These are phyloP conservation scores for Lyophyllum atratum DNA, from an alignment of 768 basidiomycete species.

Conservation along the genomic window DNA sequence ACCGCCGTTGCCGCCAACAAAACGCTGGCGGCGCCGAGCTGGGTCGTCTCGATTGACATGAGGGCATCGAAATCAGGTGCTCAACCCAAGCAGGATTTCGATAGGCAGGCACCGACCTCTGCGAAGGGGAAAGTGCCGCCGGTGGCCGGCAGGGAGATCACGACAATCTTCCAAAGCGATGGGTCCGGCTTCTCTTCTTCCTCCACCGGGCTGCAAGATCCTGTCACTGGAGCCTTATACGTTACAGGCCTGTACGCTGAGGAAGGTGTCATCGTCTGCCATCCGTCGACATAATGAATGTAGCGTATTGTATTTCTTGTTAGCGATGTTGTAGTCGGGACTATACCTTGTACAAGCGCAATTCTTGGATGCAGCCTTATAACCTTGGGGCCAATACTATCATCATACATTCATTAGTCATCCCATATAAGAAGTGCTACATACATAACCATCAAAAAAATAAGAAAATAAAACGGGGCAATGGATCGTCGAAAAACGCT, in stretches of 20 bases:
- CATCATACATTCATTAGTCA: slow-evolving; percentile 5
- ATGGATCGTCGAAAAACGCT: neutral
- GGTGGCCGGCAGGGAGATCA: slow-evolving; percentile 40
- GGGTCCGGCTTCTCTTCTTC: slow-evolving; percentile 62
- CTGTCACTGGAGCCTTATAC: slow-evolving; percentile 48
- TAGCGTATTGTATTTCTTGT: neutral
- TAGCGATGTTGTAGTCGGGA: too few relatives aligned
- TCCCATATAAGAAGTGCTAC: slow-evolving; percentile 15
- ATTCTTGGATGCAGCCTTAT: too few relatives aligned
- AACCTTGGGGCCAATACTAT: too few relatives aligned
- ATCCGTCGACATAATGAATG: slow-evolving; percentile 13
- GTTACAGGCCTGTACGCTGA: slow-evolving; percentile 60
- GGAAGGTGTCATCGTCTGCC: slow-evolving; percentile 54
- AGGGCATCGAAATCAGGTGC: slow-evolving; percentile 6
- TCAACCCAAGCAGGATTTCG: slow-evolving; percentile 29
- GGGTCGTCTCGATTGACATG: slow-evolving; percentile 52
- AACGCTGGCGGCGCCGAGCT: slow-evolving; percentile 51
- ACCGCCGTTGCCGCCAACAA: slow-evolving; percentile 44
- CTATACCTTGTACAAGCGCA: too few relatives aligned
- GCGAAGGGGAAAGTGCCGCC: slow-evolving; percentile 40
- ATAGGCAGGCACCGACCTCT: slow-evolving; percentile 50
- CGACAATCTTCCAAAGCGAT: slow-evolving; percentile 75
- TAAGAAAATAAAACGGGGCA: slow-evolving; percentile 12
- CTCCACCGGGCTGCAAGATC: slow-evolving; percentile 54
- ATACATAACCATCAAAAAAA: slow-evolving; percentile 14